A percentile compares a stretch with the other conserved stretches of the same genome.
Conservation (phyloP, 2,329 filamentous ascomycete genomes). For the Hypoxylon sp. region DNA sequence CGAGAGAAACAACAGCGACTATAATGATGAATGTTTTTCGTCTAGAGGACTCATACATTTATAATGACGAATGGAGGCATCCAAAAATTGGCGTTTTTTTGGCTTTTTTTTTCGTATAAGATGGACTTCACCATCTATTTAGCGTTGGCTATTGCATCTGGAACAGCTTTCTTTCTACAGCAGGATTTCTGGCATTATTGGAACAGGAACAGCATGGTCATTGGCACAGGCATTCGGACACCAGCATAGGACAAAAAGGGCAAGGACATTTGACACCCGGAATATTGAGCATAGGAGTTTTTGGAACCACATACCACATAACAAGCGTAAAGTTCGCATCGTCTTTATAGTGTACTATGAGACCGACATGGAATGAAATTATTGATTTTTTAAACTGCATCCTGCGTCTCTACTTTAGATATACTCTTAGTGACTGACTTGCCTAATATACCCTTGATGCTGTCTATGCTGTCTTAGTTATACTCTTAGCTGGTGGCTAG, state of each 20-base stretch:
- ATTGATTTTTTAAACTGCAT: constrained; percentile 14
- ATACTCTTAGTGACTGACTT: background rate
- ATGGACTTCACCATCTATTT: constrained; percentile 9
- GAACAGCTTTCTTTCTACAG: constrained; percentile 22
- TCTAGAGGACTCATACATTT: constrained; percentile 17
- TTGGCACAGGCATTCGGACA: constrained; percentile 26
- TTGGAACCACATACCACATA: constrained; percentile 8
- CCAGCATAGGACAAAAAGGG: constrained; percentile 35
- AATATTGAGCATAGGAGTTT: constrained; percentile 40
- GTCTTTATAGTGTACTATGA: constrained; percentile 28
- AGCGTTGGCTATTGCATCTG: constrained; percentile 26
- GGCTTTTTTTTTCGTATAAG: background rate
- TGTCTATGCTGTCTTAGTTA: background rate
- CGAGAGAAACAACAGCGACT: constrained; percentile 3
- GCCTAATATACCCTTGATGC: background rate
- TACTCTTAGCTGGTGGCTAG: background rate
- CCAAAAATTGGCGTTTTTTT: constrained; percentile 7
- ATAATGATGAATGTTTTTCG: background rate
- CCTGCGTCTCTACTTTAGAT: background rate
- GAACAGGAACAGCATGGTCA: constrained; percentile 31
- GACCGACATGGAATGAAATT: constrained; percentile 24
- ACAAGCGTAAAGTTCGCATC: constrained; percentile 12
- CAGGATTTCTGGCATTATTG: constrained; percentile 36
- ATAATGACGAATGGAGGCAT: constrained; percentile 32
- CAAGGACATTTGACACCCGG: constrained; percentile 25